Base-by-base conservation (phyloP, 2,329 filamentous ascomycete genomes). In the Graphium sp. region DNA sequence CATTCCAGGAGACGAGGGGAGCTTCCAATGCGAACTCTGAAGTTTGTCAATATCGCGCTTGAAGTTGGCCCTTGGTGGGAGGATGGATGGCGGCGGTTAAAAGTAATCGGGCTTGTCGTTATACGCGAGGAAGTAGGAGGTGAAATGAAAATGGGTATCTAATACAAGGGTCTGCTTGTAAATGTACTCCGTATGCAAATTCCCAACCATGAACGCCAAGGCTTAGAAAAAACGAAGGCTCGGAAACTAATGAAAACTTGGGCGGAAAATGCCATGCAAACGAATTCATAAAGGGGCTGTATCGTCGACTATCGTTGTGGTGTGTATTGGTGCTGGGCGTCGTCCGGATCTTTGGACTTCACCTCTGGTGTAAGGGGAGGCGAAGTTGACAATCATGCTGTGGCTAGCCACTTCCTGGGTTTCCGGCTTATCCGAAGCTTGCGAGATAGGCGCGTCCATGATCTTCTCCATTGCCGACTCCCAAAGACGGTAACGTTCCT, bases 321-420 rank as follows among this genome's bases (percentile, higher is more conserved):
- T 25, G 24, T 16, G 24, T 18, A 18, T 26, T 22, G 18, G 18
- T 12, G 24, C 24, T 26, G 11, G 14, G 24, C 10, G 7, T 13
- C 12, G 24, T 16, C 19, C 24, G 13, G 14, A n/a, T 9, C 12
- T 18, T 18, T 26, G 11, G 12, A 18, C 24, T n/a, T n/a, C 8
- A n/a, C 8, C 16, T 13, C 16, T 18, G 16, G 24, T 20, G 20
- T 32, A 32, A 11, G 27, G 28, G 14, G 31, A 18, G 10, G 26
- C 16, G 11, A 32, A 34, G 36, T 75, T 72, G 19, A 75, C 69
- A 44, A 75, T 68, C 55, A 73, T 71, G 41, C 67, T 74, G 38
- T 70, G 60, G 33, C 75, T 69, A 3, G 67, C 65, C 39, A 65
- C 66, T 37, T 73, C 66, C 14, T 36, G 33, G n/a, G 33, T 34